phyloP scores from a whole-genome alignment of 371 early-diverging fungal genomes.

The Dinochytrium kinnereticum region DNA sequence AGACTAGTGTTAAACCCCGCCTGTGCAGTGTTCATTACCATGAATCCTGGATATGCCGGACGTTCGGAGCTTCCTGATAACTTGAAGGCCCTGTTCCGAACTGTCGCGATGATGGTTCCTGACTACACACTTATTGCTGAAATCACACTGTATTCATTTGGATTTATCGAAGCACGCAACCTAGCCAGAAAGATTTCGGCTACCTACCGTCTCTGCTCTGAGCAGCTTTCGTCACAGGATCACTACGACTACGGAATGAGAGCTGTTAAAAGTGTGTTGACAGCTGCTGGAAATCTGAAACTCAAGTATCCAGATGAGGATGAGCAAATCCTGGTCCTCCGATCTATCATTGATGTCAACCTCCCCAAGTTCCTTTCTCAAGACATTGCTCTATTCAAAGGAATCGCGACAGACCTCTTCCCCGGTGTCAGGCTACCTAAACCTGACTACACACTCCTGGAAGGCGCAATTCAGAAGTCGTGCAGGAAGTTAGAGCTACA shows the following conservation, averaged over 20 bases:
- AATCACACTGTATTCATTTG: conserved; percentile 62
- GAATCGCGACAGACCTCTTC: conserved; percentile 62
- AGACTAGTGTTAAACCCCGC: conserved; percentile 50
- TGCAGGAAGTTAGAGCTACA: conserved; percentile 53
- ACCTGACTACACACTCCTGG: conserved; percentile 58
- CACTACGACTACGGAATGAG: conserved; percentile 70
- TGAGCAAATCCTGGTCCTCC: conserved; percentile 59
- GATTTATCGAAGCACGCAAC: conserved; percentile 61
- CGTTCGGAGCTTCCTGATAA: conserved; percentile 66
- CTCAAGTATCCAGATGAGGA: conserved; percentile 61
- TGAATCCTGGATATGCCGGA: conserved; percentile 73
- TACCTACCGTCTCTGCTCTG: conserved; percentile 61
- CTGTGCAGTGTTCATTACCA: conserved; percentile 68
- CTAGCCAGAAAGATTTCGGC: conserved; percentile 61
- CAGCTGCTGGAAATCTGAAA: conserved; percentile 65
- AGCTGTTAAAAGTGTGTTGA: conserved; percentile 63
- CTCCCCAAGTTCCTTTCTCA: conserved; percentile 64
- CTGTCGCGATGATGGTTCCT: conserved; percentile 68
- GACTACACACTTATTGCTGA: conserved; percentile 63
- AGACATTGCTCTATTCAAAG: conserved; percentile 63
- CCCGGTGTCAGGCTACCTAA: conserved; percentile 63
- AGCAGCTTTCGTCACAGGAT: conserved; percentile 61
- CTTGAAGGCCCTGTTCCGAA: conserved; percentile 63
- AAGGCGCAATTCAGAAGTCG: conserved; percentile 48
- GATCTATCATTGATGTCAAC: conserved; percentile 64